Evolutionary conservation across 176 grass and related monocot species (phyloP).

Genomic region (Ampelocalamus luodianensis): DNA sequence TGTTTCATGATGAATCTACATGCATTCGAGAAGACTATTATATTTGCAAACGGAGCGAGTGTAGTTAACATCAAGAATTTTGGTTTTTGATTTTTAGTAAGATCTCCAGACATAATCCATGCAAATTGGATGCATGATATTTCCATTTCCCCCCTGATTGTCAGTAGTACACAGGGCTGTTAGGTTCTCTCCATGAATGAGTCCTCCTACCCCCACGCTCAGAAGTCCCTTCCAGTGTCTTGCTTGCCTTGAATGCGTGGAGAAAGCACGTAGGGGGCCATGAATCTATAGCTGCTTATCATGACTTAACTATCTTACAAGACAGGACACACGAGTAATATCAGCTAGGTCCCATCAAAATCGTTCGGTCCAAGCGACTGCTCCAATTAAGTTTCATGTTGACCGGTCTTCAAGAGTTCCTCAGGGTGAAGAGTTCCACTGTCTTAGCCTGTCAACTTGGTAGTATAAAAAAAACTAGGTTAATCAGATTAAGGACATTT

Average conservation of each 20-base stretch:
- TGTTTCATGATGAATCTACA: neutral
- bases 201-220: neutral
- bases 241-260: constrained; percentile 33
- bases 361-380: neutral
- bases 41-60: neutral
- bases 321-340: constrained; percentile 15
- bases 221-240: constrained; percentile 17
- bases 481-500: neutral
- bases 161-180: neutral
- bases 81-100: neutral
- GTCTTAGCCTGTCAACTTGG: neutral
- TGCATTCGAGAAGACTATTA: neutral
- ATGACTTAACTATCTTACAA: constrained; percentile 22
- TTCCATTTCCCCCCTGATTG: neutral
- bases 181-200: constrained; percentile 7
- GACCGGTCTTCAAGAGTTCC: neutral
- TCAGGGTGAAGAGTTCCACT: neutral
- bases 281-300: constrained; percentile 25
- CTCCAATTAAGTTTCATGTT: constrained; percentile 22
- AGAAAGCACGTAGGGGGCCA: neutral
- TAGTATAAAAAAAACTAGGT: neutral
- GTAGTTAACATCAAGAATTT: neutral
- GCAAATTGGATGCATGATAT: neutral
- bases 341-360: neutral
- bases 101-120: neutral